Evolutionary conservation across 176 grass and related monocot species (phyloP).

Genomic region (Oryza australiensis): DNA sequence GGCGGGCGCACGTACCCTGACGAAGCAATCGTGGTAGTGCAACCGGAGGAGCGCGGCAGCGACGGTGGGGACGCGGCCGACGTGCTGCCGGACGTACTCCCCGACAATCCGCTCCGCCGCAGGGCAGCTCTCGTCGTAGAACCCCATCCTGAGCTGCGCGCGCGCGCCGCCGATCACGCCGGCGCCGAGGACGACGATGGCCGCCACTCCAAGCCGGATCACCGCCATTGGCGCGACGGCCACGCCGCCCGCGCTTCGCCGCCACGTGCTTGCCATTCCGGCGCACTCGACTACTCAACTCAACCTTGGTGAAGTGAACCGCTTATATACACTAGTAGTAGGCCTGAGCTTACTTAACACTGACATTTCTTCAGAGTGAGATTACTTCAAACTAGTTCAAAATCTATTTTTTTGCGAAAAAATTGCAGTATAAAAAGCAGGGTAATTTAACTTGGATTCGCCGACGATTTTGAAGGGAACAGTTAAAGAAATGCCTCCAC

Average conservation of each 20-base stretch:
- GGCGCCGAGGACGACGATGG: not conserved
- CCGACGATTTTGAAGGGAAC: not conserved
- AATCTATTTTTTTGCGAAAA: not conserved
- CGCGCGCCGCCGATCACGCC: not conserved
- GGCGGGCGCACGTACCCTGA: conserved; percentile 51
- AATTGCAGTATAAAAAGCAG: not conserved
- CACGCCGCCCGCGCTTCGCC: not conserved
- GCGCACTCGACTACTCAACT: not conserved
- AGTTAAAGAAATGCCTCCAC: not conserved
- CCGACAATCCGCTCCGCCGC: conserved; percentile 63
- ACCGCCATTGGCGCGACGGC: not conserved
- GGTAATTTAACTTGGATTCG: no score
- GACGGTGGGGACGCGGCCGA: conserved; percentile 67
- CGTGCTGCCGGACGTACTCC: conserved; percentile 75
- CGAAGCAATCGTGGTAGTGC: conserved; percentile 97
- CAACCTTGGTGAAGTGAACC: not conserved
- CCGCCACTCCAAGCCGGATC: not conserved
- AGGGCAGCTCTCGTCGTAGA: conserved; percentile 79
- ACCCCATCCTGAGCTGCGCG: conserved; percentile 57
- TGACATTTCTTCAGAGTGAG: not conserved
- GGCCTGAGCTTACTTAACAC: not conserved
- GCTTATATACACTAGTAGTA: not conserved
- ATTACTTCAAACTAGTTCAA: not conserved
- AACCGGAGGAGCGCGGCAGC: conserved; percentile 79
- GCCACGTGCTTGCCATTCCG: not conserved